Conservation (phyloP, 2,329 filamentous ascomycete genomes). For the Diaporthe ilicicola region DNA sequence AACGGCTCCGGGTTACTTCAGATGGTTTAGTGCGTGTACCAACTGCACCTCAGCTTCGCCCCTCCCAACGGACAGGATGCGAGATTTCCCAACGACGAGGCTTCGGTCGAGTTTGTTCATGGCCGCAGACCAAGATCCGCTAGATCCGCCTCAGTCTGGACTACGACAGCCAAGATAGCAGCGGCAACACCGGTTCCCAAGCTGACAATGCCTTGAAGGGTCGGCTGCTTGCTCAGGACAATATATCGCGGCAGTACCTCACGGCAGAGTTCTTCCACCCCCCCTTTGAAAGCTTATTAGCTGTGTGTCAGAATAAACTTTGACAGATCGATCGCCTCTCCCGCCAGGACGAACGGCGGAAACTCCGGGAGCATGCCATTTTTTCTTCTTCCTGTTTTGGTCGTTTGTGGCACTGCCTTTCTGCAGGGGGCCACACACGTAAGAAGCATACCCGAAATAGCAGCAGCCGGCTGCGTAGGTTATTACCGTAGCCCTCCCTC, state of each 20-base stretch:
- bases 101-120: neutral
- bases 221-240: neutral
- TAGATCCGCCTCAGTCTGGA: neutral
- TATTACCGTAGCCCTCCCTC: too few species aligned
- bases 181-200: neutral
- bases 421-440: neutral
- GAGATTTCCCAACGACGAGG: neutral
- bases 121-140: neutral
- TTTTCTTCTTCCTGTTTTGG: neutral
- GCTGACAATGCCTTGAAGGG: neutral
- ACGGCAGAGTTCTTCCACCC: neutral
- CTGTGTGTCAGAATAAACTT: neutral
- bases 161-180: neutral
- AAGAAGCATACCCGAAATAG: conserved; percentile 15
- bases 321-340: conserved; percentile 11
- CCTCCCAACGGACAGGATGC: neutral
- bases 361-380: neutral
- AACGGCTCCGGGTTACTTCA: conserved; percentile 13
- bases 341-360: conserved; percentile 3
- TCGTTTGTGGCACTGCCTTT: neutral
- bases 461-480: too few species aligned
- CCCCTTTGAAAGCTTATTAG: neutral
- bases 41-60: neutral
- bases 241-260: neutral
- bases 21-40: neutral